A percentile compares a stretch with the other conserved stretches of the same genome.
Evolutionary conservation across 2,329 filamentous ascomycete species (phyloP).

Genomic region (Ophiobolus disseminans): DNA sequence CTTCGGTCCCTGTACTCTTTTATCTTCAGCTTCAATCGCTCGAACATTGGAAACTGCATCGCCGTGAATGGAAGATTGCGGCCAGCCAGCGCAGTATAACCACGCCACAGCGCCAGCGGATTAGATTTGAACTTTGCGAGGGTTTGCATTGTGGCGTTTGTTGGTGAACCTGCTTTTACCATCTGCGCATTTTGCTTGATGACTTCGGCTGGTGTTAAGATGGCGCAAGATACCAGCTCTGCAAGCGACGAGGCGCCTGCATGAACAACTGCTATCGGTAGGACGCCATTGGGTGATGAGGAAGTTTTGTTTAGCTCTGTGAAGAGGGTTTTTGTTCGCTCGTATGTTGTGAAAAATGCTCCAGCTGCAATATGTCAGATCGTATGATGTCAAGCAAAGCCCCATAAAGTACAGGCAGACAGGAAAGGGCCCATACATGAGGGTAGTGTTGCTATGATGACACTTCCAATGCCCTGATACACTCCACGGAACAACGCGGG

Average conservation of each 20-base stretch:
- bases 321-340: constrained; percentile 73
- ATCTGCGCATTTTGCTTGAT: constrained; percentile 96
- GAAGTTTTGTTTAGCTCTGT: constrained; percentile 54
- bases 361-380: constrained; percentile 63
- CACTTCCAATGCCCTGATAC: constrained; percentile 86
- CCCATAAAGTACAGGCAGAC: not conserved
- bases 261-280: constrained; percentile 75
- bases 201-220: constrained; percentile 87
- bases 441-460: constrained; percentile 87
- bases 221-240: constrained; percentile 84
- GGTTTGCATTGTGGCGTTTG: constrained; percentile 63
- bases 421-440: constrained; percentile 62
- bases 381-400: not conserved
- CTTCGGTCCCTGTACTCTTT: constrained; percentile 52
- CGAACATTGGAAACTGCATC: constrained; percentile 87
- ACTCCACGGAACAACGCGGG: constrained; percentile 72
- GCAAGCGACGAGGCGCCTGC: constrained; percentile 75
- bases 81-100: constrained; percentile 81
- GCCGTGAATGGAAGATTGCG: constrained; percentile 88
- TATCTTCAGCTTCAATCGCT: constrained; percentile 68
- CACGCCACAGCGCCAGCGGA: constrained; percentile 66
- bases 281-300: constrained; percentile 42
- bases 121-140: constrained; percentile 63
- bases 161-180: constrained; percentile 55
- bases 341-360: constrained; percentile 90